These are phyloP conservation scores for Ascochyta clinopodiicola DNA, from an alignment of 2,329 filamentous ascomycete species.

Conservation along the genomic window DNA sequence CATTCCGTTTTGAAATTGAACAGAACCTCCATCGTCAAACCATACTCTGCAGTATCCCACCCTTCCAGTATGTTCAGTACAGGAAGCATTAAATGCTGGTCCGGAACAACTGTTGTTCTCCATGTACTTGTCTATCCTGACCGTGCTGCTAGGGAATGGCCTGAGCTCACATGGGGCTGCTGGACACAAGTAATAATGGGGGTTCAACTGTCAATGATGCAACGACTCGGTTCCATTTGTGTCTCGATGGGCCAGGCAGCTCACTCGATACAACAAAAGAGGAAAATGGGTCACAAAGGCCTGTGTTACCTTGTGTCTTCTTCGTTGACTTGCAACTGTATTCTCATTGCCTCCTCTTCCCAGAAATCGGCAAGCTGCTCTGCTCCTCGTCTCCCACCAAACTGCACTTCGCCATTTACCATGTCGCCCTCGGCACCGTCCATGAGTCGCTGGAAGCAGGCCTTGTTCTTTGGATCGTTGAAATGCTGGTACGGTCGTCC, in stretches of 20 bases:
- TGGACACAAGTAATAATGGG: too few relatives aligned
- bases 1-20: too few relatives aligned
- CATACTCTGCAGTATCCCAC: too few relatives aligned
- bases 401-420: conserved; percentile 54
- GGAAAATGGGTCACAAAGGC: neutral
- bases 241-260: neutral
- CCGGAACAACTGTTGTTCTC: too few relatives aligned
- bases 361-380: conserved; percentile 51
- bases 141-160: too few relatives aligned
- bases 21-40: too few relatives aligned
- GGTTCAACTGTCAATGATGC: neutral
- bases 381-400: conserved; percentile 52
- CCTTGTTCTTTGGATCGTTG: conserved; percentile 69
- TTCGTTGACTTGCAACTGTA: conserved; percentile 49
- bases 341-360: conserved; percentile 45
- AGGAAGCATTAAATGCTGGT: too few relatives aligned
- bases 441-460: conserved; percentile 87
- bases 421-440: conserved; percentile 82
- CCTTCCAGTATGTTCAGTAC: too few relatives aligned
- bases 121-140: too few relatives aligned
- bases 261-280: neutral
- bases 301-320: conserved; percentile 25
- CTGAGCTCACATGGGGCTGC: too few relatives aligned
- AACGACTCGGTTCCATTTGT: neutral
- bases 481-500: conserved; percentile 88